Base-by-base conservation (phyloP, 768 basidiomycete genomes). In the Psilocybe cubensis region DNA sequence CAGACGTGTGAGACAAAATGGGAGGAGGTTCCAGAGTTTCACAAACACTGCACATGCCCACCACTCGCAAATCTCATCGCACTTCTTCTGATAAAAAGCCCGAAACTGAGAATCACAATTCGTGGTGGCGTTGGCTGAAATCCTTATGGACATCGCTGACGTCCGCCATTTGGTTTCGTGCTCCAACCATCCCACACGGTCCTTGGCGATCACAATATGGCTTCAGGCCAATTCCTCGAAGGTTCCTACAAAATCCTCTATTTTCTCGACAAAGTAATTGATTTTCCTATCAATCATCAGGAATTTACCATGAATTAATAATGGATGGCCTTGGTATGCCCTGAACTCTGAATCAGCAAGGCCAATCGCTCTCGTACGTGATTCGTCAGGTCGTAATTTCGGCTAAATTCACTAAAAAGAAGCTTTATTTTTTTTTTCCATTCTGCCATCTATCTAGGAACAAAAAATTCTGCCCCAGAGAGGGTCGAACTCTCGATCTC, bases 401-500 rank as follows among this genome's bases (percentile, higher is more conserved):
- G 42, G 23, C 4, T 21, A 44, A 44, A 29, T 41, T 17, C 1
- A 9, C 17, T 18, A 11, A 25, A 27, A n/a, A n/a, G n/a, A n/a
- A n/a, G n/a, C n/a, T n/a, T n/a, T n/a, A n/a, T n/a, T n/a, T n/a
- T n/a, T n/a, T n/a, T n/a, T n/a, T n/a, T n/a, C n/a, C n/a, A n/a
- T n/a, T n/a, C n/a, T 5, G 29, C 28, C 3, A 14, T n/a, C 24
- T 41, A 18, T 4, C 47, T 23, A 25, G 17, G 29, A 52, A 31
- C 27, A 44, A 58, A 53, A 46, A 52, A 33, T 18, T 24, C 66
- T 67, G 66, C 58, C 62, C 66, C 66, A 61, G 63, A 60, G 63
- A 67, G 66, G 49, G 49, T 67, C 33, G 66, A 67, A 65, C 64
- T 67, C 64, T 60, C 59, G 66, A 67, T 62, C 63, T 67, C 61